A percentile compares a stretch with the other conserved stretches of the same genome.
phyloP scores from a whole-genome alignment of 2,329 filamentous ascomycete species.

The Dendrostoma leiphaemia region DNA sequence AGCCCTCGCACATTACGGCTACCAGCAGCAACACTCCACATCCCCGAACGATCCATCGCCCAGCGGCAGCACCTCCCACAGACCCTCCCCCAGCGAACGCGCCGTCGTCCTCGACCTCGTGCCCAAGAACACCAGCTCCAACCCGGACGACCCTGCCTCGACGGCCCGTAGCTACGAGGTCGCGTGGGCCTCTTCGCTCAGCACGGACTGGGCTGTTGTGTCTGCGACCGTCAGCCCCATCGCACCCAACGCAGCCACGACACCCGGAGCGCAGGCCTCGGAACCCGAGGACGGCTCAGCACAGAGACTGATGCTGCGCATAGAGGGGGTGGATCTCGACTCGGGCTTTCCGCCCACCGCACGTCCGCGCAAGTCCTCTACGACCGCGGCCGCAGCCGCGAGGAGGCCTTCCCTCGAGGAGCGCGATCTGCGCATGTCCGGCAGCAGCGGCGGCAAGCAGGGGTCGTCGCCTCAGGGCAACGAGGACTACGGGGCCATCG shows the following conservation, averaged over 20 bases:
- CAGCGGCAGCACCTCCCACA: conserved; percentile 25
- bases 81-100: conserved; percentile 33
- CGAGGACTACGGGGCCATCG: conserved; percentile 45
- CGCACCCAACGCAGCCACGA: conserved; percentile 20
- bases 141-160: not conserved
- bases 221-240: conserved; percentile 44
- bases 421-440: conserved; percentile 9
- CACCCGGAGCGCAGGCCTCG: too few species aligned
- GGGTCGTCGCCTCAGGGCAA: not conserved
- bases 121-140: conserved; percentile 19
- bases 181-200: conserved; percentile 68
- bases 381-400: not conserved
- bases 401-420: conserved; percentile 17
- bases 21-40: conserved; percentile 15
- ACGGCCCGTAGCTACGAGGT: conserved; percentile 47
- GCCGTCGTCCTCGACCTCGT: conserved; percentile 57
- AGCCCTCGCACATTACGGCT: conserved; percentile 51
- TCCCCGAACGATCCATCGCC: conserved; percentile 21
- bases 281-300: conserved; percentile 28
- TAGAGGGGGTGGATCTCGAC: conserved; percentile 52
- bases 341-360: not conserved
- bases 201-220: conserved; percentile 66
- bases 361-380: conserved; percentile 28
- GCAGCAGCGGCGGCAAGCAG: conserved; percentile 2
- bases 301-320: conserved; percentile 56